Conservation (phyloP, 345 rosid genomes). For the Rhodamnia rubescens region DNA sequence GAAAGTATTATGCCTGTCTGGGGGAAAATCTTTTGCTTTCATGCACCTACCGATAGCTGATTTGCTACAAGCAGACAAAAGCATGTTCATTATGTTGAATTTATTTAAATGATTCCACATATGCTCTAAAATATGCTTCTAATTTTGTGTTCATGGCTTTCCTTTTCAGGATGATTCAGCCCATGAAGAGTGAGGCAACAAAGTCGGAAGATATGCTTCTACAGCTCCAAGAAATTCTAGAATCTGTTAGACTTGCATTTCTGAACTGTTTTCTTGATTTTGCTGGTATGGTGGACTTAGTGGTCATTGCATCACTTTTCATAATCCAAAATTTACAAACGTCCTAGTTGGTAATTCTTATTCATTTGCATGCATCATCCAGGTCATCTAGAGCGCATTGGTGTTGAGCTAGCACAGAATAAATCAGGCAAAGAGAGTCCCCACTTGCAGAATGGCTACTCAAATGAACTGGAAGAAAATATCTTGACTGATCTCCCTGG, state of each 20-base stretch:
- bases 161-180: slow-evolving; percentile 66
- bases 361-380: slow-evolving; percentile 3
- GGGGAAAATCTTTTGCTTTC: not conserved
- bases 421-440: slow-evolving; percentile 40
- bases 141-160: not conserved
- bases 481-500: slow-evolving; percentile 40
- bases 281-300: slow-evolving; percentile 48
- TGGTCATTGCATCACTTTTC: not conserved
- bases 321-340: not conserved
- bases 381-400: slow-evolving; percentile 63
- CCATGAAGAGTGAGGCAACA: slow-evolving; percentile 65
- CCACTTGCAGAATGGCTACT: slow-evolving; percentile 52
- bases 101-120: not conserved
- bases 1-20: not conserved
- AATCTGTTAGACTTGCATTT: slow-evolving; percentile 84
- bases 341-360: not conserved
- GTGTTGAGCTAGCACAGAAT: slow-evolving; percentile 35
- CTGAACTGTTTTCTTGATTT: slow-evolving; percentile 94
- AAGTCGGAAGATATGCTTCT: slow-evolving; percentile 65
- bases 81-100: not conserved
- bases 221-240: slow-evolving; percentile 83
- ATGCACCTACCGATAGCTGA: not conserved
- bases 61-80: not conserved
- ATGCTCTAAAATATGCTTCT: not conserved
- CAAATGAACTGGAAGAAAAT: slow-evolving; percentile 35